Conservation (phyloP, 1,284 basidiomycete species). For the Austroboletus rostrupii region DNA sequence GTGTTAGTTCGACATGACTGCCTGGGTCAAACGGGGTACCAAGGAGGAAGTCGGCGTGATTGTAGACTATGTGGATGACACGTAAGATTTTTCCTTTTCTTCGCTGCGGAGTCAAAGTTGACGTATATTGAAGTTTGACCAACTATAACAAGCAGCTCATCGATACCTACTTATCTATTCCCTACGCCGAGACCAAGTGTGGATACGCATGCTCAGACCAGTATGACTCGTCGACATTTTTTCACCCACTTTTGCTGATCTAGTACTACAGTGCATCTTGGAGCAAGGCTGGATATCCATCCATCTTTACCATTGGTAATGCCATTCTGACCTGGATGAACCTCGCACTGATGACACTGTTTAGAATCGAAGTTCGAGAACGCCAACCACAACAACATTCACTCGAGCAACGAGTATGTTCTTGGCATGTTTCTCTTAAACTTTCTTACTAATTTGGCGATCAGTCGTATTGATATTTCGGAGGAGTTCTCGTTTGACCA, state of each 20-base stretch:
- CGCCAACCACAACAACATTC: constrained; percentile 74
- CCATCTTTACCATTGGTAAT: constrained; percentile 80
- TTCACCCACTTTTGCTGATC: constrained; percentile 26
- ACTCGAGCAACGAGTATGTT: constrained; percentile 73
- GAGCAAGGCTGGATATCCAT: constrained; percentile 81
- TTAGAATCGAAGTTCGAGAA: constrained; percentile 71
- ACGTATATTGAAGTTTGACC: constrained; percentile 53
- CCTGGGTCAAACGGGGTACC: constrained; percentile 91
- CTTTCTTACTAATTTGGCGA: constrained; percentile 14
- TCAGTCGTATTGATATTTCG: constrained; percentile 77
- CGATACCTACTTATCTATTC: constrained; percentile 74
- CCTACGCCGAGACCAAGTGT: constrained; percentile 78
- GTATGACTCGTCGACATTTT: constrained; percentile 38
- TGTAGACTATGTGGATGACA: constrained; percentile 78
- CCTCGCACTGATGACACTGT: constrained; percentile 7
- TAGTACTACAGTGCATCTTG: constrained; percentile 65
- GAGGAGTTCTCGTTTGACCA: constrained; percentile 83
- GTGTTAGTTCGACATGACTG: constrained; percentile 86
- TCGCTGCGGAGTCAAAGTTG: background rate
- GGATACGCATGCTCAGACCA: constrained; percentile 96
- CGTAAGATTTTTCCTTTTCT: constrained; percentile 33
- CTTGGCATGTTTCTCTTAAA: constrained; percentile 3
- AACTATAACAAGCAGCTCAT: constrained; percentile 76
- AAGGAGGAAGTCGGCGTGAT: constrained; percentile 88
- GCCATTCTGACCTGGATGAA: constrained; percentile 14